Percentiles rank a stretch among this genome's conserved stretches.
These are phyloP conservation scores for Chrysanthemum lavandulifolium DNA, from an alignment of 129 eudicot species.

Conservation along the genomic window DNA sequence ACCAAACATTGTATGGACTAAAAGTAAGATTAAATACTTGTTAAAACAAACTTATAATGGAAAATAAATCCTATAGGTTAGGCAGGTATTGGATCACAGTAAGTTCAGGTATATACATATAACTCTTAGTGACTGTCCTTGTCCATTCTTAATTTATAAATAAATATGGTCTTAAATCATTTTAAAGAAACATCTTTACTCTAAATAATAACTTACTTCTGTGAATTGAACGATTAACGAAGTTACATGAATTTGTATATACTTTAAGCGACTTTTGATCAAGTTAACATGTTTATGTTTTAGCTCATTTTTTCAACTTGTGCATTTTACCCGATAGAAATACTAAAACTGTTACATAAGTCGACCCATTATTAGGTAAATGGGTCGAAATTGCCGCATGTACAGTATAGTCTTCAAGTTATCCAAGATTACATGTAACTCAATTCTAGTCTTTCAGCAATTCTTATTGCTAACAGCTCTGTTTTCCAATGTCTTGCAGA, in stretches of 20 bases:
- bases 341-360: not conserved
- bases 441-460: conserved; percentile 7
- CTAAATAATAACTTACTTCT: too few relatives aligned
- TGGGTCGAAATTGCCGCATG: not conserved
- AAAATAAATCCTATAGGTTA: too few relatives aligned
- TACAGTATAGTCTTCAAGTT: not conserved
- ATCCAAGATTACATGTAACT: not conserved
- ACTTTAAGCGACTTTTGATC: too few relatives aligned
- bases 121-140: too few relatives aligned
- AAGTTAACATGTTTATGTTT: not conserved
- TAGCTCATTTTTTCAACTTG: not conserved
- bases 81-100: not conserved
- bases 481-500: conserved; percentile 16
- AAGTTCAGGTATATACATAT: not conserved
- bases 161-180: too few relatives aligned
- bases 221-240: too few relatives aligned
- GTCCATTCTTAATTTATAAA: not conserved
- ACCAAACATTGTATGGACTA: not conserved
- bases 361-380: not conserved
- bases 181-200: too few relatives aligned
- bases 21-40: not conserved
- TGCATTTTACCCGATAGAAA: not conserved
- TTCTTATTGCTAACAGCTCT: not conserved
- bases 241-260: too few relatives aligned
- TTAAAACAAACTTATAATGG: not conserved